phyloP scores from a whole-genome alignment of 108 stramenopile genomes.

The Fragilaria radians region DNA sequence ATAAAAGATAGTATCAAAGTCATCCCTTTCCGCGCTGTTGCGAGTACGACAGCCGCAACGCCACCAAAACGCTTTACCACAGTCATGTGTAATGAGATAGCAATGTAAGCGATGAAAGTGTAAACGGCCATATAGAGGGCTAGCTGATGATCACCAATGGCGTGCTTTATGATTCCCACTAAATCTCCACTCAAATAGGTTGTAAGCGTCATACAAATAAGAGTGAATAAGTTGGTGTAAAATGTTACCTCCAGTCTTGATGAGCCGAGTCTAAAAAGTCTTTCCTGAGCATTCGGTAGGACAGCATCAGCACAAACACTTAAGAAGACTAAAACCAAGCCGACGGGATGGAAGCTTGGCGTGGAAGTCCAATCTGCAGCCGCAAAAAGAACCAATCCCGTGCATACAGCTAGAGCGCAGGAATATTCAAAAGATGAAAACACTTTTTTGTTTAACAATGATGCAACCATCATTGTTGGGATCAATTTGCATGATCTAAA shows the following conservation, averaged over 20 bases:
- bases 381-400: constrained; percentile 87
- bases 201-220: constrained; percentile 80
- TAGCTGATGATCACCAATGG: constrained; percentile 32
- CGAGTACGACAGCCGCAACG: constrained; percentile 87
- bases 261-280: constrained; percentile 65
- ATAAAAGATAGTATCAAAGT: constrained; percentile 79
- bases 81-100: constrained; percentile 87
- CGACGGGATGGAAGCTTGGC: constrained; percentile 84
- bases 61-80: constrained; percentile 91
- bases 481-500: constrained; percentile 90
- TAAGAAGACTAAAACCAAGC: constrained; percentile 77
- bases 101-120: constrained; percentile 86
- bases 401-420: constrained; percentile 82
- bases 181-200: constrained; percentile 84
- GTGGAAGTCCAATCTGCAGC: constrained; percentile 84
- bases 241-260: constrained; percentile 86
- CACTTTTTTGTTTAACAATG: constrained; percentile 65
- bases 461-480: constrained; percentile 91
- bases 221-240: constrained; percentile 86
- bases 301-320: constrained; percentile 90
- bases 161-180: constrained; percentile 57
- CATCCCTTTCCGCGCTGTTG: constrained; percentile 92
- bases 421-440: constrained; percentile 73
- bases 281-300: constrained; percentile 93
- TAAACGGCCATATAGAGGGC: constrained; percentile 64